Evolutionary conservation across 1,139 yeast genomes (phyloP).

Genomic region (Meyerozyma elateridarum): DNA sequence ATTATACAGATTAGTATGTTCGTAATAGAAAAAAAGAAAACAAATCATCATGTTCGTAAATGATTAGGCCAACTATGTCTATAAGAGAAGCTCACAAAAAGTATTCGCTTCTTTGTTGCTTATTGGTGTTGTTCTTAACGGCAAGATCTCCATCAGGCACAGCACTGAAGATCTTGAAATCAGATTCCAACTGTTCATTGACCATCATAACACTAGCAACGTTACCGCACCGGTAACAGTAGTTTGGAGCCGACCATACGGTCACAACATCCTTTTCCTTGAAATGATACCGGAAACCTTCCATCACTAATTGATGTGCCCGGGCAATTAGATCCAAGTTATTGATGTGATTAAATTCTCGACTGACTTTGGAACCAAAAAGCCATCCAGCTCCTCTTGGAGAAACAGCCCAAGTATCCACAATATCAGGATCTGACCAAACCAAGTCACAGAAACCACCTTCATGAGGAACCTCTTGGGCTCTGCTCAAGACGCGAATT

Average conservation of each 20-base stretch:
- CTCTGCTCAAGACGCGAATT: conserved; percentile 87
- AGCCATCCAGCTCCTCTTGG: conserved; percentile 99
- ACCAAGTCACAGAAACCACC: conserved; percentile 97
- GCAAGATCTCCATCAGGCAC: conserved; percentile 79
- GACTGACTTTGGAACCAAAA: conserved; percentile 87
- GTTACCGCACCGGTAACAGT: conserved; percentile 96
- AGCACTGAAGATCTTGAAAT: conserved; percentile 90
- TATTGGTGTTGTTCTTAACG: conserved; percentile 64
- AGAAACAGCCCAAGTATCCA: conserved; percentile 97
- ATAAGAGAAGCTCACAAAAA: conserved; percentile 45
- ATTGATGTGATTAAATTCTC: conserved; percentile 92
- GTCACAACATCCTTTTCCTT: conserved; percentile 94
- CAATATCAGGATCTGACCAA: conserved; percentile 98
- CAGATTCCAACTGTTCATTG: conserved; percentile 80
- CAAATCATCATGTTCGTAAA: conserved; percentile 1
- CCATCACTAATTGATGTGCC: conserved; percentile 98
- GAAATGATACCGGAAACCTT: conserved; percentile 93
- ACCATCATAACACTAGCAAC: conserved; percentile 98
- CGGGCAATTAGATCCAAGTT: conserved; percentile 84
- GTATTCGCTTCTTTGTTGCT: conserved; percentile 78
- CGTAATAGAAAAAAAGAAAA: background rate
- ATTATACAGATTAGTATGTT: conserved; percentile 1
- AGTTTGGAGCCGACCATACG: conserved; percentile 97
- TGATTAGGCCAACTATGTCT: background rate
- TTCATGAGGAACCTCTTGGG: conserved; percentile 99